phyloP scores from a whole-genome alignment of 208 protist species.

The Crithidia thermophila region DNA sequence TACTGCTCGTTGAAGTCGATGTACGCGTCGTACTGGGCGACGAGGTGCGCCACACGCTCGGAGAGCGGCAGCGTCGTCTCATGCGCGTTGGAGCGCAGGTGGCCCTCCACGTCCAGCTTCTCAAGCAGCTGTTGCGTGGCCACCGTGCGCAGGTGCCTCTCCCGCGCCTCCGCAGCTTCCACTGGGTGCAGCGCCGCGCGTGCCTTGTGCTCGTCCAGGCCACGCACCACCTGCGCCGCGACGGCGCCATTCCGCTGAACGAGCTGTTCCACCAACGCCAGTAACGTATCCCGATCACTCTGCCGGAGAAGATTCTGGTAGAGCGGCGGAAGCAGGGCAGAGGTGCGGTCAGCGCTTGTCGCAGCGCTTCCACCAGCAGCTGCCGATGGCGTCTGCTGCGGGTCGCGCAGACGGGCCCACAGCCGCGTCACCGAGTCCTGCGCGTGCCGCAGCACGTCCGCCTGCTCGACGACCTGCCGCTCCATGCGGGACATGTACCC shows the following conservation, averaged over 20 bases:
- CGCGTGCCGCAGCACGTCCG: slow-evolving; percentile 58
- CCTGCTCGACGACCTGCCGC: slow-evolving; percentile 54
- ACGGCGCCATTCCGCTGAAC: slow-evolving; percentile 38
- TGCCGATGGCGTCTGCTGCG: neutral
- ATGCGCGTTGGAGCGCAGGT: slow-evolving; percentile 45
- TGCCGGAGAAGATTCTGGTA: slow-evolving; percentile 36
- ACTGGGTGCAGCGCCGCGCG: slow-evolving; percentile 41
- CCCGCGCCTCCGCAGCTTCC: slow-evolving; percentile 45
- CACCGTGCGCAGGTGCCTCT: slow-evolving; percentile 23
- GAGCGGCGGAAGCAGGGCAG: slow-evolving; percentile 36
- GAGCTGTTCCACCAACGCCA: slow-evolving; percentile 59
- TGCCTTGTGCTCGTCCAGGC: slow-evolving; percentile 56
- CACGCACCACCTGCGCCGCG: slow-evolving; percentile 35
- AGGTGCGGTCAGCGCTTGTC: neutral
- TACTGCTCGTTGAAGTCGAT: slow-evolving; percentile 46
- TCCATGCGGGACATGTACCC: slow-evolving; percentile 57
- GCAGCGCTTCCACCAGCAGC: slow-evolving; percentile 17
- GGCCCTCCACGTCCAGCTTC: slow-evolving; percentile 58
- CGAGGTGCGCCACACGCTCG: slow-evolving; percentile 49
- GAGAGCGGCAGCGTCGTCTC: slow-evolving; percentile 27
- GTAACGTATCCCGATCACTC: slow-evolving; percentile 64
- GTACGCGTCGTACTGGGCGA: slow-evolving; percentile 62
- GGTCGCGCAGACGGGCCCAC: slow-evolving; percentile 1
- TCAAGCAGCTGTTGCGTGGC: slow-evolving; percentile 47
- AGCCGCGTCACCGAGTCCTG: slow-evolving; percentile 46